Percentiles rank a stretch among this genome's conserved stretches.
phyloP scores from a whole-genome alignment of 352 stramenopile species.

The Globisporangium apiculatum region DNA sequence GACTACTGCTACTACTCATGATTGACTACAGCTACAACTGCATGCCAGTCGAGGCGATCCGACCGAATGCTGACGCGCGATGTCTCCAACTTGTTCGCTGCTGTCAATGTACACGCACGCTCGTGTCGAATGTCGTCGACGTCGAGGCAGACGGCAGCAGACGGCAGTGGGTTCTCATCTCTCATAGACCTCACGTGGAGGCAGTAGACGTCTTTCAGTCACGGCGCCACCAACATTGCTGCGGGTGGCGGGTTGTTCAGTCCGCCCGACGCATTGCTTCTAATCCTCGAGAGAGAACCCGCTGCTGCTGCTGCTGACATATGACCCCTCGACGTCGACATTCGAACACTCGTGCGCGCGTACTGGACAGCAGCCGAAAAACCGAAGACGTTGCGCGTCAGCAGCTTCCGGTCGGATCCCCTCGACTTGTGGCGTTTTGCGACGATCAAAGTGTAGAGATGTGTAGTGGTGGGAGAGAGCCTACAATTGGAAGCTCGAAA shows the following conservation, averaged over 20 bases:
- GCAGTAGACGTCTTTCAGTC: conserved; percentile 70
- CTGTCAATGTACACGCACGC: too few relatives aligned
- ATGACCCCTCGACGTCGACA: not conserved
- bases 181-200: conserved; percentile 52
- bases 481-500: conserved; percentile 12
- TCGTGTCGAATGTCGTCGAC: not conserved
- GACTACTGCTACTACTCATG: too few relatives aligned
- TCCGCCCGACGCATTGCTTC: conserved; percentile 81
- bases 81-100: too few relatives aligned
- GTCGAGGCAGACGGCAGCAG: not conserved
- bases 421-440: not conserved
- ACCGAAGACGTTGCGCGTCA: too few relatives aligned
- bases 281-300: conserved; percentile 69
- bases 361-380: too few relatives aligned
- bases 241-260: conserved; percentile 75
- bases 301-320: not conserved
- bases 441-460: conserved; percentile 6
- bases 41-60: too few relatives aligned
- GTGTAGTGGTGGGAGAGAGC: conserved; percentile 19
- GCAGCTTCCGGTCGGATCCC: too few relatives aligned
- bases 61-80: too few relatives aligned
- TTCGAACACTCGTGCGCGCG: too few relatives aligned
- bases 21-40: too few relatives aligned
- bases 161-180: conserved; percentile 28
- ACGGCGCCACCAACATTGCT: conserved; percentile 74